Conservation (phyloP, 1,284 basidiomycete genomes). For the Ustilago esculenta region DNA sequence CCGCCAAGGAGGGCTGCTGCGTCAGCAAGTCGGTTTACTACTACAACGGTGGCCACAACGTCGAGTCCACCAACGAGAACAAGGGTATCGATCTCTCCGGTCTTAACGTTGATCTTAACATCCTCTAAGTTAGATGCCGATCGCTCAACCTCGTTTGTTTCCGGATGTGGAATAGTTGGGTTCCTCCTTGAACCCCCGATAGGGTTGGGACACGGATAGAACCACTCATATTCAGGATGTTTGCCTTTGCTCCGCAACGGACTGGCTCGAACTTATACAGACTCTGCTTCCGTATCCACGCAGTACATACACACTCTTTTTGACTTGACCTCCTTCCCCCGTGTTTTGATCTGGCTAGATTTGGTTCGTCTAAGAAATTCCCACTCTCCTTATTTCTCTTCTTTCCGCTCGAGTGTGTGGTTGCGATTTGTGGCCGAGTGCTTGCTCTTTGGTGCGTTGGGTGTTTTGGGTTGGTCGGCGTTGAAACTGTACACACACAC, state of each 20-base stretch:
- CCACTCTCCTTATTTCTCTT: constrained; percentile 16
- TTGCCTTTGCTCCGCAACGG: no score
- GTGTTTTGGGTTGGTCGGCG: background rate
- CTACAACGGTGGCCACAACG: constrained; percentile 52
- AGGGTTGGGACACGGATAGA: background rate
- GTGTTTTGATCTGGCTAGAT: constrained; percentile 18
- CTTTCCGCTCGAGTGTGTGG: background rate
- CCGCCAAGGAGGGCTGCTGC: constrained; percentile 31
- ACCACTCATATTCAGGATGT: background rate
- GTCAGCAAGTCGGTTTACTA: constrained; percentile 34
- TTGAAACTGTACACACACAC: no score
- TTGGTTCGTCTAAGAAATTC: no score
- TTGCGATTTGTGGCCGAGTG: background rate
- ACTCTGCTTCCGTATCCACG: no score
- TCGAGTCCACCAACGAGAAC: constrained; percentile 32
- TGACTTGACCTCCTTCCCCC: constrained; percentile 1
- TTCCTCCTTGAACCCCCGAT: no score
- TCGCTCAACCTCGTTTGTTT: no score
- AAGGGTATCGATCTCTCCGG: constrained; percentile 35
- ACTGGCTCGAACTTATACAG: no score
- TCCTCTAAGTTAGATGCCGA: no score
- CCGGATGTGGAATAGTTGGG: background rate
- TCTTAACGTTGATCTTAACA: constrained; percentile 40
- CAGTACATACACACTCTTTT: constrained; percentile 8
- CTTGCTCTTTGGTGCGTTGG: background rate